phyloP scores from a whole-genome alignment of 2,329 filamentous ascomycete species.

The Penicillium hordei region DNA sequence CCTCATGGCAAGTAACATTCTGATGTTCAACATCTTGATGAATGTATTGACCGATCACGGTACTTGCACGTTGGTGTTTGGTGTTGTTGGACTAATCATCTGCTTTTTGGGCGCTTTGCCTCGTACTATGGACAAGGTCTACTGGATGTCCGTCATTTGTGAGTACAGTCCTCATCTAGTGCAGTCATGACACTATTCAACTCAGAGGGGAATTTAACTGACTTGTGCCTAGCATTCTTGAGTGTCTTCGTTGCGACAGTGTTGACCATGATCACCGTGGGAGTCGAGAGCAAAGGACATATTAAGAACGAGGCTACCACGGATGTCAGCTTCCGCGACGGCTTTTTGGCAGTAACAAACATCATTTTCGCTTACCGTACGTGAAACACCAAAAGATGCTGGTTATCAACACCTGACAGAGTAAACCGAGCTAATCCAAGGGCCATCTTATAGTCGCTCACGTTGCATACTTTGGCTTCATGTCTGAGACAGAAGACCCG shows the following conservation, averaged over 20 bases:
- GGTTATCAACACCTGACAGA: background rate
- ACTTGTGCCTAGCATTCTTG: slow-evolving; percentile 51
- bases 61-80: slow-evolving; percentile 63
- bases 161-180: slow-evolving; percentile 10
- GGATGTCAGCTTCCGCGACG: slow-evolving; percentile 51
- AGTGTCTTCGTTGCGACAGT: slow-evolving; percentile 64
- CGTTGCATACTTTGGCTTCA: slow-evolving; percentile 66
- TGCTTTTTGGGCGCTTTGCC: slow-evolving; percentile 61
- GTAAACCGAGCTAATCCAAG: background rate
- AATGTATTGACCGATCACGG: slow-evolving; percentile 62
- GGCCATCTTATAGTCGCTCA: slow-evolving; percentile 48
- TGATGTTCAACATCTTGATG: slow-evolving; percentile 68
- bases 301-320: slow-evolving; percentile 38
- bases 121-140: slow-evolving; percentile 61
- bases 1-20: slow-evolving; percentile 68
- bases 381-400: slow-evolving; percentile 5
- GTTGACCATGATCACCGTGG: slow-evolving; percentile 66
- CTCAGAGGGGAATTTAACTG: background rate
- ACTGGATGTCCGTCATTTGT: slow-evolving; percentile 61
- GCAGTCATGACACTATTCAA: background rate
- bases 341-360: slow-evolving; percentile 63
- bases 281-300: slow-evolving; percentile 49
- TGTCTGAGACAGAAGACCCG: slow-evolving; percentile 63
- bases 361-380: slow-evolving; percentile 68
- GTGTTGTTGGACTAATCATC: slow-evolving; percentile 57